These are phyloP conservation scores for Penicillium sp. DNA, from an alignment of 2,329 filamentous ascomycete genomes.

Conservation along the genomic window DNA sequence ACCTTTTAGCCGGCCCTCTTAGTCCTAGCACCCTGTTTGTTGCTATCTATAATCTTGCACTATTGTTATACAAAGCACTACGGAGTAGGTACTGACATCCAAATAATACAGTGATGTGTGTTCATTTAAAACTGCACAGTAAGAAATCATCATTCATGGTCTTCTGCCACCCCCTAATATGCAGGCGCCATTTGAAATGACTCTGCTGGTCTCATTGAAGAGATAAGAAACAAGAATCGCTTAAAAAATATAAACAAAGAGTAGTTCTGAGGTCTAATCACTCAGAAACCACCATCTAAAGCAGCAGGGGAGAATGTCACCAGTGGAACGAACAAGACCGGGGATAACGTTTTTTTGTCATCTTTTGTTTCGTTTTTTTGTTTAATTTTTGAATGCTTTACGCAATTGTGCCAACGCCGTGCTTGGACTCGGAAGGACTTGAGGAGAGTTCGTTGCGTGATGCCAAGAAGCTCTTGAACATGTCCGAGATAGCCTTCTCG, in stretches of 20 bases:
- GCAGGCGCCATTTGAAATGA: slow-evolving; percentile 12
- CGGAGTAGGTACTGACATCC: not conserved
- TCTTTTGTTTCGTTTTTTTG: slow-evolving; percentile 16
- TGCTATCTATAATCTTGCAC: not conserved
- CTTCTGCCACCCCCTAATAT: slow-evolving; percentile 14
- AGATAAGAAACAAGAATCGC: slow-evolving; percentile 12
- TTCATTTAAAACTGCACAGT: slow-evolving; percentile 11
- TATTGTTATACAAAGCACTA: not conserved
- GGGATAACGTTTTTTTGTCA: slow-evolving; percentile 2
- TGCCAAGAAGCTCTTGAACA: slow-evolving; percentile 43
- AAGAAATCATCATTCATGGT: slow-evolving; percentile 20
- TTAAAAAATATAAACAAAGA: slow-evolving; percentile 24
- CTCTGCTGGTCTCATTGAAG: slow-evolving; percentile 2
- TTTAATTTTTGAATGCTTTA: slow-evolving; percentile 13
- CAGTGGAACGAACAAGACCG: slow-evolving; percentile 16
- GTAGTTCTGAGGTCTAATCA: not conserved
- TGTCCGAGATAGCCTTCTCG: slow-evolving; percentile 48
- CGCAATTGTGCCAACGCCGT: slow-evolving; percentile 32
- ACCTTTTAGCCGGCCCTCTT: not conserved
- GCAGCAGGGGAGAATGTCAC: slow-evolving; percentile 12
- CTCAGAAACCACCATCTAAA: slow-evolving; percentile 4
- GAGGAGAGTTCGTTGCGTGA: slow-evolving; percentile 32
- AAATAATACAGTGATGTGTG: not conserved
- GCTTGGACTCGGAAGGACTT: slow-evolving; percentile 35
- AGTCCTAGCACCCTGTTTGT: not conserved